phyloP scores from a whole-genome alignment of 2,329 filamentous ascomycete genomes.

The Lecanicillium sp. region DNA sequence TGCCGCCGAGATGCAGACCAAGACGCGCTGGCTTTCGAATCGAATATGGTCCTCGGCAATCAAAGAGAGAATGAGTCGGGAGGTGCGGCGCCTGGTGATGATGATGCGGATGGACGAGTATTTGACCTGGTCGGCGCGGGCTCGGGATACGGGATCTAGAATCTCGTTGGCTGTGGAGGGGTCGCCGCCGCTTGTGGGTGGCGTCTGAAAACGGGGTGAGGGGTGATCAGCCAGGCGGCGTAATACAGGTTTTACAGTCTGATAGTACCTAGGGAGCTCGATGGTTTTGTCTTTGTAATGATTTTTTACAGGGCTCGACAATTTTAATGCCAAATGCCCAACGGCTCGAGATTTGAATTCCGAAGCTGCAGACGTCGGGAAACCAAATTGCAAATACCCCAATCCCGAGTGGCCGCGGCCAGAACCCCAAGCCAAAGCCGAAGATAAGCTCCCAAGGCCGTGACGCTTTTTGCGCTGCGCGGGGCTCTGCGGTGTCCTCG shows the following conservation, averaged over 20 bases:
- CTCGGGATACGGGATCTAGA: no score
- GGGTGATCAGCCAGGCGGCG: no score
- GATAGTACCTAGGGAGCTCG: no score
- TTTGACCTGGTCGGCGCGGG: no score
- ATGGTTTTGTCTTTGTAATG: no score
- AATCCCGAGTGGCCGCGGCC: conserved; percentile 6
- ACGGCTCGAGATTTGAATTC: no score
- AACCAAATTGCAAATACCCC: no score
- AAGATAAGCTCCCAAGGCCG: conserved; percentile 9
- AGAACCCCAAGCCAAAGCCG: conserved; percentile 6
- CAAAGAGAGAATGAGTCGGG: background rate
- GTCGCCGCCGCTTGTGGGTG: conserved; percentile 5
- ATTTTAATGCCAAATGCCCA: no score
- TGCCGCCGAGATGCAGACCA: background rate
- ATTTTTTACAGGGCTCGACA: no score
- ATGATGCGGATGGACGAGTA: background rate
- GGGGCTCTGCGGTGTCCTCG: conserved; percentile 2
- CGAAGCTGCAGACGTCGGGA: no score
- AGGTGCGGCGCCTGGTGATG: background rate
- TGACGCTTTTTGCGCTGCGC: conserved; percentile 4
- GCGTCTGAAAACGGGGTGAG: background rate
- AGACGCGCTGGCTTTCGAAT: background rate
- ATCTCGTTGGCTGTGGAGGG: conserved; percentile 1
- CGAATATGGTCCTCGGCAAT: background rate
- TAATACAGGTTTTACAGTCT: no score